Evolutionary conservation across 2,329 filamentous ascomycete species (phyloP).

Genomic region (Lecanosticta acicola): DNA sequence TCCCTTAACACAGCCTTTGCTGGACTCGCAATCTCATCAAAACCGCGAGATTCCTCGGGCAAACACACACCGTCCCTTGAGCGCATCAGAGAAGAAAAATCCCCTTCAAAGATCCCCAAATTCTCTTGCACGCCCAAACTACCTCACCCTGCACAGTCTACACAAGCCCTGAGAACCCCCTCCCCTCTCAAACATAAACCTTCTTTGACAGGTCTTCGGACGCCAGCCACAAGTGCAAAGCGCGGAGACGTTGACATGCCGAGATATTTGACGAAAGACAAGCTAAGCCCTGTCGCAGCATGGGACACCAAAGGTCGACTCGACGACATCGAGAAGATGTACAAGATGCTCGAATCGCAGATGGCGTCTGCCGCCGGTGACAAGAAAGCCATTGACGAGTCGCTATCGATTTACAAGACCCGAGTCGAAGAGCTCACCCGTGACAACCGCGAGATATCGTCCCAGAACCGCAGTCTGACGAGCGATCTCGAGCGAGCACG

Average conservation of each 20-base stretch:
- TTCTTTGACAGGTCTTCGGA: conserved; percentile 24
- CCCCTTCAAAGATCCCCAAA: conserved; percentile 34
- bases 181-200: conserved; percentile 28
- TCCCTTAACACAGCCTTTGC: conserved; percentile 29
- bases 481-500: conserved; percentile 54
- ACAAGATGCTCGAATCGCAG: conserved; percentile 64
- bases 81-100: conserved; percentile 28
- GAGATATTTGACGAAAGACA: conserved; percentile 62
- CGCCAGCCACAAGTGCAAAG: conserved; percentile 20
- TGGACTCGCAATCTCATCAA: conserved; percentile 24
- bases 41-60: conserved; percentile 11
- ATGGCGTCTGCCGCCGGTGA: conserved; percentile 65
- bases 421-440: conserved; percentile 39
- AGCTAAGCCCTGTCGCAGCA: conserved; percentile 48
- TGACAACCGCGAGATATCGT: conserved; percentile 40
- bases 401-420: conserved; percentile 66
- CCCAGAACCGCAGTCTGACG: conserved; percentile 53
- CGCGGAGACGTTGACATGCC: conserved; percentile 49
- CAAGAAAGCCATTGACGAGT: conserved; percentile 65
- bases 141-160: conserved; percentile 29
- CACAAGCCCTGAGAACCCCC: conserved; percentile 26
- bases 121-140: conserved; percentile 25
- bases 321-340: conserved; percentile 69
- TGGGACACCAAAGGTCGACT: conserved; percentile 77
- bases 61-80: conserved; percentile 29